Conservation (phyloP, 2,329 filamentous ascomycete species). For the Stagonosporopsis tanaceti region DNA sequence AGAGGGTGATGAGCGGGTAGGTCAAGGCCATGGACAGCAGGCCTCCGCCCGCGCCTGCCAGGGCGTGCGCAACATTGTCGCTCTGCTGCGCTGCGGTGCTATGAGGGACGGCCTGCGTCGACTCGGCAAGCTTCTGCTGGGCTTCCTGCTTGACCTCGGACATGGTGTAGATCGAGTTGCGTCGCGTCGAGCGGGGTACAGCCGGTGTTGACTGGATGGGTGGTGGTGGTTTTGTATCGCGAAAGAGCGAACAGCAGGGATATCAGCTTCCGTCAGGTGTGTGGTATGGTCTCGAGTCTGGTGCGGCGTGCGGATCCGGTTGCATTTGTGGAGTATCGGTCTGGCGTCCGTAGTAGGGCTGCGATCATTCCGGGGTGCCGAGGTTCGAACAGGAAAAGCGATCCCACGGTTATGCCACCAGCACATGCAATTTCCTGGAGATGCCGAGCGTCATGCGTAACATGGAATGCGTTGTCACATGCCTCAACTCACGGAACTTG, state of each 20-base stretch:
- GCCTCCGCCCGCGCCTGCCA: constrained; percentile 91
- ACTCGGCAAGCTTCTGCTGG: constrained; percentile 47
- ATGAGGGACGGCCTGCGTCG: constrained; percentile 51
- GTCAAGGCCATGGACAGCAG: constrained; percentile 96
- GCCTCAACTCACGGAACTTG: not conserved
- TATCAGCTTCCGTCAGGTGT: constrained; percentile 6
- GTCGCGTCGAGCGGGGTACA: constrained; percentile 1
- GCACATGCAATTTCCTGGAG: constrained; percentile 24
- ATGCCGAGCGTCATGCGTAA: constrained; percentile 19
- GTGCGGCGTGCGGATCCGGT: constrained; percentile 22
- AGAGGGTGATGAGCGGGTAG: constrained; percentile 94
- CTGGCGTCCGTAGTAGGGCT: constrained; percentile 27
- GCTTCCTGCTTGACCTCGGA: constrained; percentile 41
- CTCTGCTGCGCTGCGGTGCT: constrained; percentile 80
- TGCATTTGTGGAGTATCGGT: constrained; percentile 38
- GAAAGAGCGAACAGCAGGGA: not conserved
- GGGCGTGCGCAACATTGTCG: constrained; percentile 95
- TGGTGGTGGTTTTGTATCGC: not conserved
- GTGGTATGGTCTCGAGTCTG: constrained; percentile 13
- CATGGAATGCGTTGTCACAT: constrained; percentile 10
- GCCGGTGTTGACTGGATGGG: not conserved
- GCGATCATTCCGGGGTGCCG: constrained; percentile 45
- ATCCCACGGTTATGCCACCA: constrained; percentile 6
- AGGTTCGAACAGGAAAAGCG: constrained; percentile 26
- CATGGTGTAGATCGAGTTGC: constrained; percentile 30